Evolutionary conservation across 2,329 filamentous ascomycete genomes (phyloP), one percentile per base, ranked within the genome.

Genomic region (Pyrenochaeta sp.): DNA sequence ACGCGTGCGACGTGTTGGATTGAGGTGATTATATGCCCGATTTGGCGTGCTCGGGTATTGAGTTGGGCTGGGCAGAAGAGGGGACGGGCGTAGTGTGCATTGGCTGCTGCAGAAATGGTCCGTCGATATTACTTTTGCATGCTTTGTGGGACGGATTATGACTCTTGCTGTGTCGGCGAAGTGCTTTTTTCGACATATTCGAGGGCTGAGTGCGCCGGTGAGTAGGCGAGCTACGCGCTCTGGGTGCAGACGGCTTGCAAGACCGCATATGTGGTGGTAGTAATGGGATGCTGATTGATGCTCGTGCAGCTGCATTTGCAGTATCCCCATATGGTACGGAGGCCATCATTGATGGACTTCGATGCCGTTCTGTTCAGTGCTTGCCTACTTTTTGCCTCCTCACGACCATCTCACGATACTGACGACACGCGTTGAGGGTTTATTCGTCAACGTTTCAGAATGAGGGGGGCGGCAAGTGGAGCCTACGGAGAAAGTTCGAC

Each of bases 1-100:
- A 58, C 63, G 63, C 63, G 63, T 61, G 60, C 55, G 56, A 63
- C 60, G 63, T 54, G 61, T 61, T 45, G 50, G 32, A 44, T 36
- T 50, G 36, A 39, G 21, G 50, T 51, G 49, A 60, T 60, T 27
- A 35, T 18, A 14, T 14, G 11, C 40, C 11, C 20, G 17, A 15
- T 21, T n/a, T 12, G 40, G 9, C 15, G 27, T 18, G 40, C 21
- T 31, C 15, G 23, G 9, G 40, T 15, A 9, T 31, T 18, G n/a
- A 10, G 43, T 35, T 27, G 6, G 11, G 51, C 42, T 45, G 15
- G 42, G 40, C 40, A 18, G 40, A 29, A 42, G 40, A 42, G 40
- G 27, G 36, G 36, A 10, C 12, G 14, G 6, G 36, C 6, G 18
- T 39, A 23, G 11, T 39, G 18, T 39, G 20, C 23, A 27, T 27